Conservation (phyloP, 2,329 filamentous ascomycete species). For the Penicillium sp. region DNA sequence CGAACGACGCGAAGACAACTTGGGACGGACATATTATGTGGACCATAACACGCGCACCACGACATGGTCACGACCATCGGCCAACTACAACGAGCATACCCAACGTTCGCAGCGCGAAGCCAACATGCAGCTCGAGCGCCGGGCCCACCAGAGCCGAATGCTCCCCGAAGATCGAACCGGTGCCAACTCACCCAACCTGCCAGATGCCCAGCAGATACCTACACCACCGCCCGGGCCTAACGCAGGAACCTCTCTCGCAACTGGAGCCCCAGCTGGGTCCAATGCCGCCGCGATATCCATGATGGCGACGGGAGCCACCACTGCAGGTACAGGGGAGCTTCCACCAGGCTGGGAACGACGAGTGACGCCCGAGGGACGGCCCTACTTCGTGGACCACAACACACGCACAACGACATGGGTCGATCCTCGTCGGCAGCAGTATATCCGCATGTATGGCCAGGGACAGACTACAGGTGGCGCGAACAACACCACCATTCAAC, state of each 20-base stretch:
- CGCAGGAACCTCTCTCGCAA: conserved; percentile 29
- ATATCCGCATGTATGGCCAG: conserved; percentile 96
- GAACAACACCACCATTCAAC: conserved; percentile 83
- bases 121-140: conserved; percentile 87
- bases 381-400: conserved; percentile 98
- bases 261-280: conserved; percentile 43
- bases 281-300: conserved; percentile 67
- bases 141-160: conserved; percentile 92
- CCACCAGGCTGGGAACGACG: conserved; percentile 96
- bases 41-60: conserved; percentile 97
- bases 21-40: conserved; percentile 95
- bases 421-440: conserved; percentile 93
- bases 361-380: conserved; percentile 88
- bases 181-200: conserved; percentile 80
- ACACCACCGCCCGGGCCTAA: conserved; percentile 46
- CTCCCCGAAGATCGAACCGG: conserved; percentile 94
- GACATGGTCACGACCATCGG: conserved; percentile 91
- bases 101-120: conserved; percentile 80
- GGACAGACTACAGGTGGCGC: conserved; percentile 59
- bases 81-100: conserved; percentile 71
- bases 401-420: conserved; percentile 98
- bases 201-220: conserved; percentile 48
- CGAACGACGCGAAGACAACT: conserved; percentile 92
- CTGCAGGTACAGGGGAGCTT: conserved; percentile 89
- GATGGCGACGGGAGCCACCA: conserved; percentile 94